These are phyloP conservation scores for Colletotrichum sp. DNA, from an alignment of 2,329 filamentous ascomycete species.

Conservation along the genomic window DNA sequence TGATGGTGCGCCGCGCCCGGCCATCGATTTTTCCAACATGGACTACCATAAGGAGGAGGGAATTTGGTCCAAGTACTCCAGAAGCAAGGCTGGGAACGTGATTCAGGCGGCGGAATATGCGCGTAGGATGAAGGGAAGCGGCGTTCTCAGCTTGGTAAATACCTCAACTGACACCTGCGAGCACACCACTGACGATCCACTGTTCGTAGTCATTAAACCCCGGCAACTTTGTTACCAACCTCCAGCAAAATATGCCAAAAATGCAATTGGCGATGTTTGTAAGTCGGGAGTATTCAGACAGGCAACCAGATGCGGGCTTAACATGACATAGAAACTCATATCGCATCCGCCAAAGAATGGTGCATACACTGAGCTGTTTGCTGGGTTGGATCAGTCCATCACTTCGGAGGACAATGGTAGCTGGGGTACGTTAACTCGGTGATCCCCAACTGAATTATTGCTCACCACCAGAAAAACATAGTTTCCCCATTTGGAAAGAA, in stretches of 20 bases:
- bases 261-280: neutral
- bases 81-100: neutral
- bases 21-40: neutral
- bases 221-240: neutral
- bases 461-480: too few species aligned
- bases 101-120: neutral
- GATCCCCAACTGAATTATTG: fast-evolving
- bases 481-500: neutral
- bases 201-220: neutral
- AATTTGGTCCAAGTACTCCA: neutral
- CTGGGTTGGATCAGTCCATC: neutral
- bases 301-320: fast-evolving
- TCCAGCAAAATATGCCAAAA: neutral
- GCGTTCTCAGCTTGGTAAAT: neutral
- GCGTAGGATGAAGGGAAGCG: neutral
- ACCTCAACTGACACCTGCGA: fast-evolving
- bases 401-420: neutral
- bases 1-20: neutral
- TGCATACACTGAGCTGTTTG: neutral
- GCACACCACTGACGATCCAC: fast-evolving
- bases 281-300: fast-evolving
- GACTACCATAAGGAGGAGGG: neutral
- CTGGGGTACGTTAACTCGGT: neutral
- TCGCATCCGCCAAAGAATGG: neutral
- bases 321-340: neutral